Conservation (phyloP, 2,329 filamentous ascomycete species). For the Pyrenochaeta sp. region DNA sequence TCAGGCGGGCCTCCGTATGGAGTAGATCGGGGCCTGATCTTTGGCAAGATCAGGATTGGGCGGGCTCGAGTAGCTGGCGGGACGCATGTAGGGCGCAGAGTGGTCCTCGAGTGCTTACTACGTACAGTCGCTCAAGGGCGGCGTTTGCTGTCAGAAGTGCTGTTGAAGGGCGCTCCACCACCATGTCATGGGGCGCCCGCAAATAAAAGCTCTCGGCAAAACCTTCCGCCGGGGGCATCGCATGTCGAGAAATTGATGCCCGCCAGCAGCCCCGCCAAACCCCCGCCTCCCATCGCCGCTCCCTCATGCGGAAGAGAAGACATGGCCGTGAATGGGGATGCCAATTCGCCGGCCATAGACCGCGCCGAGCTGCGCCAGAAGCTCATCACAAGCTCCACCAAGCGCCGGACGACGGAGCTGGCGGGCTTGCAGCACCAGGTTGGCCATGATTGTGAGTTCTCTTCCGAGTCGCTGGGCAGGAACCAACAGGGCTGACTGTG, state of each 20-base stretch:
- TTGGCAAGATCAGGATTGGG: conserved; percentile 45
- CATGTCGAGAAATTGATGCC: conserved; percentile 33
- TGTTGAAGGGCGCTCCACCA: conserved; percentile 21
- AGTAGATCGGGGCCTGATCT: conserved; percentile 46
- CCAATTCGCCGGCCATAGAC: conserved; percentile 39
- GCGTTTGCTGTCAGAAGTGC: conserved; percentile 1
- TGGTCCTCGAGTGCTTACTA: conserved; percentile 14
- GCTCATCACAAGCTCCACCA: conserved; percentile 58
- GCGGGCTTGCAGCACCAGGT: conserved; percentile 54
- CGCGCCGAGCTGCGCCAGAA: conserved; percentile 48
- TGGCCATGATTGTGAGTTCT: conserved; percentile 51
- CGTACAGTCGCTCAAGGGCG: conserved; percentile 6
- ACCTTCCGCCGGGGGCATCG: conserved; percentile 27
- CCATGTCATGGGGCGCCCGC: conserved; percentile 21
- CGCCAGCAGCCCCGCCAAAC: conserved; percentile 33
- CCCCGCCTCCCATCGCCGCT: conserved; percentile 31
- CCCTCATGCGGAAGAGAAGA: conserved; percentile 40
- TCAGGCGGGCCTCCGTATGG: conserved; percentile 40
- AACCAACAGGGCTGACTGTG: conserved; percentile 17
- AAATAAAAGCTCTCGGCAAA: conserved; percentile 23
- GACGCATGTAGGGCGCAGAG: conserved; percentile 42
- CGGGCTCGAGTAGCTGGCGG: conserved; percentile 26
- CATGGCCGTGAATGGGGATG: conserved; percentile 49
- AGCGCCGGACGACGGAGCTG: conserved; percentile 55
- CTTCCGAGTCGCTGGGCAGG: too few species aligned